Evolutionary conservation across 2,329 filamentous ascomycete species (phyloP), one percentile per base, ranked within the genome.

Genomic region (Nothopassalora personata): DNA sequence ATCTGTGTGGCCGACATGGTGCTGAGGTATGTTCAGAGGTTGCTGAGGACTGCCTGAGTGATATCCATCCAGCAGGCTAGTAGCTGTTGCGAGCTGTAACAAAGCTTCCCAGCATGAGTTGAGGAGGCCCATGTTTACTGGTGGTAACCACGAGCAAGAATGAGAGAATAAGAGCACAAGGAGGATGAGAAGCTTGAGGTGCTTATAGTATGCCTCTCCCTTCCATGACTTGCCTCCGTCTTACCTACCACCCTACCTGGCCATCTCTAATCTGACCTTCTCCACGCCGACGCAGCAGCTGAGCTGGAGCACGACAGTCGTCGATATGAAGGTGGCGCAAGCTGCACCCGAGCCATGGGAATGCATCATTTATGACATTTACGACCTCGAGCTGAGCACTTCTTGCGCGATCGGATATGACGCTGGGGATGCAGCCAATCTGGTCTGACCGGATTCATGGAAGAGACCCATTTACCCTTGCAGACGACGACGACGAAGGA

Each of bases 71-170:
- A 63, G 47, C 7, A 57, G 15, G 10, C 53, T 23, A 1, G 56
- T 45, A 15, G 57, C 60, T 9, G 51, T 57, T 15, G 63, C 55
- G 6, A 65, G 11, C 7, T 59, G 43, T 9, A 65, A 54, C 3
- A 65, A 47, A 15, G 57, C 47, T 34, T 62, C 48, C 63, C 63
- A 65, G 46, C 61, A 65, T 6, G 61, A 58, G 39, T 59, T 58
- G 46, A 66, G 30, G 60, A 64, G 59, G 49, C 62, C 60, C 56
- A 58, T 64, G 33, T n/a, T 34, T 2, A 46, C 28, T 11, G 36
- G 13, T 23, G 2, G 4, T 4, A 18, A 13, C 8, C 13, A 19
- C 8, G 36, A 54, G 45, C 15, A 47, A 54, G 19, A 39, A 43
- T 53, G 53, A 56, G 53, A 28, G 11, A 18, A 13, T 53, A 46